phyloP scores from a whole-genome alignment of 345 rosid species.

The Rhizophora mangle region DNA sequence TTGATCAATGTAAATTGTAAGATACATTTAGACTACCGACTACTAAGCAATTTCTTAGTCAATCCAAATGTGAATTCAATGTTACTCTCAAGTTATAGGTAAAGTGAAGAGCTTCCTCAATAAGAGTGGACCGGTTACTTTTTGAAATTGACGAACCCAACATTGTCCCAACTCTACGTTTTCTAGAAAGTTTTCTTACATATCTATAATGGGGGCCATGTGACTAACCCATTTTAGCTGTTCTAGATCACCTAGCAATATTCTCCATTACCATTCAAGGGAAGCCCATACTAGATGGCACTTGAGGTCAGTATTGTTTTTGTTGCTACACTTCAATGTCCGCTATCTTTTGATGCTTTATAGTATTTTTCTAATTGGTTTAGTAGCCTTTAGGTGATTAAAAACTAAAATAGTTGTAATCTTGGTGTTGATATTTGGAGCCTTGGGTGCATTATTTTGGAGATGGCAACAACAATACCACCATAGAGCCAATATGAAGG shows the following conservation, averaged over 20 bases:
- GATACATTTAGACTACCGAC: no score
- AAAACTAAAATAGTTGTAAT: constrained; percentile 52
- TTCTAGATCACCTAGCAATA: constrained; percentile 71
- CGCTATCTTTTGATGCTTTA: not conserved
- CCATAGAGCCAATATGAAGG: constrained; percentile 84
- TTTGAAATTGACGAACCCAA: no score
- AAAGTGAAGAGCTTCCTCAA: no score
- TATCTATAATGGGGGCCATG: not conserved
- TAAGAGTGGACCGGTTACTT: no score
- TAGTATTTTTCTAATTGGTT: not conserved
- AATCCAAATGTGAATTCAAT: no score
- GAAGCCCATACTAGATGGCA: constrained; percentile 88
- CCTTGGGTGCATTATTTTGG: constrained; percentile 79
- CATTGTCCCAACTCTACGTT: not conserved
- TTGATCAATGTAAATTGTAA: no score
- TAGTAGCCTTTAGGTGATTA: constrained; percentile 51
- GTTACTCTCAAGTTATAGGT: no score
- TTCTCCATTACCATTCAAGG: constrained; percentile 69
- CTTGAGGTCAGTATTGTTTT: constrained; percentile 50
- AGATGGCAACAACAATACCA: constrained; percentile 80
- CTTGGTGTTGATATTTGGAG: constrained; percentile 87
- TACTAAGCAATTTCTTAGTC: no score
- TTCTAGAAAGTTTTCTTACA: not conserved
- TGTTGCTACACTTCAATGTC: not conserved
- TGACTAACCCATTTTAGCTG: constrained; percentile 4